Base-by-base conservation (phyloP, 805 yeast species). In the Cyberlindnera euphorbiae region DNA sequence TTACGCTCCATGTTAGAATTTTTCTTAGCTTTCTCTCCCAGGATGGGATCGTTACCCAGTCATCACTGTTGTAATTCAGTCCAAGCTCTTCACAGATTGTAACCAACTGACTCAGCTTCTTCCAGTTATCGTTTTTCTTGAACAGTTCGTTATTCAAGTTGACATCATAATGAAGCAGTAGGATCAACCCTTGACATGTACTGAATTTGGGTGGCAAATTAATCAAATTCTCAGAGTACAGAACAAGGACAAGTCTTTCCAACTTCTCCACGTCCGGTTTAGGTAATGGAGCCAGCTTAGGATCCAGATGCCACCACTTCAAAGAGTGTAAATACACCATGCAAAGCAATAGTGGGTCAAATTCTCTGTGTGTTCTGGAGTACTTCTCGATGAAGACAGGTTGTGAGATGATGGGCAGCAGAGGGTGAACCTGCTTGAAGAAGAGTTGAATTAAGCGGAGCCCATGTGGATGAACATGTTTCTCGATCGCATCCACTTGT, bases 141-240 rank as follows among this genome's bases (percentile, higher is more conserved):
- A 40, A 44, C 23, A 41, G n/a, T 14, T 35, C 36, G 13, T 41
- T 42, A 12, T 37, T 38, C 6, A 32, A 30, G 17, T 28, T 32
- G 35, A 43, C 42, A 3, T 44, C 26, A 36, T 58, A 56, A 28
- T 57, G 51, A 24, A 55, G 29, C 17, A 67, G 41, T 18, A 67
- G 44, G 18, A 67, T 42, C 5, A 67, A 59, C 0, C 66, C 67
- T 44, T 67, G 73, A 14, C 66, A 53, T 2, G 62, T 60, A 4
- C 67, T 57, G 18, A 63, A 48, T 22, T 63, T 55, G 23, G 51
- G 51, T 2, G 62, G 51, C 8, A 47, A 26, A 30, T 52, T 52
- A 14, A 46, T 46, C 16, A 53, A 26, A 25, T 48, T 47, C 21
- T 56, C 60, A 10, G 52, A 47, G 38, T 53, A 52, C 3, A 56